These are phyloP conservation scores for Cyanidioschyzon merolae DNA, from an alignment of 23 red algal genomes.

Conservation along the genomic window DNA sequence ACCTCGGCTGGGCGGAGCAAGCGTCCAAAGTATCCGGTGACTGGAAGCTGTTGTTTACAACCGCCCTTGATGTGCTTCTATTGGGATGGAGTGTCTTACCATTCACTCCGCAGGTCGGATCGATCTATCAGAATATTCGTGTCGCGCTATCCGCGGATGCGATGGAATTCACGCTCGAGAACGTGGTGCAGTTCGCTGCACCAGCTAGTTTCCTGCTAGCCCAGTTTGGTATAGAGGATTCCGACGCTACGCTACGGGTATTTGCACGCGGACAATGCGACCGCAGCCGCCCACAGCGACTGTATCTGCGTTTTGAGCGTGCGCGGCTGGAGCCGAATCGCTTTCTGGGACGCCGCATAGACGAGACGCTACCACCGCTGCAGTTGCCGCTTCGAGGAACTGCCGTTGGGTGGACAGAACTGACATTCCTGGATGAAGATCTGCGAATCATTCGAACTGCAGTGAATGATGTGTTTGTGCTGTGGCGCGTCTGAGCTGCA, in stretches of 20 bases:
- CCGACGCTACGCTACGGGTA: neutral
- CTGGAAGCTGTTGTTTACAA: neutral
- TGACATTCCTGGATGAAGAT: conserved; percentile 1
- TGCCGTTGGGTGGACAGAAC: conserved; percentile 1
- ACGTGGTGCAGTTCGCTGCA: neutral
- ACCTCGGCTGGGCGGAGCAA: neutral
- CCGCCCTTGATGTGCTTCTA: neutral
- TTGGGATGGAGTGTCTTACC: neutral
- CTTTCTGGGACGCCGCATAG: neutral
- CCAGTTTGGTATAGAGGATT: neutral
- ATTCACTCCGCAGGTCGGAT: neutral
- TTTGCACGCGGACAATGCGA: neutral
- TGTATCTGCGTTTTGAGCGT: neutral
- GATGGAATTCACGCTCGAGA: neutral
- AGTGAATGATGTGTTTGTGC: neutral
- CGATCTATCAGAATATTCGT: conserved; percentile 13
- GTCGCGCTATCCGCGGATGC: neutral
- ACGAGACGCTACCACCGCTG: neutral
- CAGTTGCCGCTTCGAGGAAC: neutral
- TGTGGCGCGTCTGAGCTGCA: neutral
- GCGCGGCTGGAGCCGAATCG: neutral
- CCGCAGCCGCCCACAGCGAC: neutral
- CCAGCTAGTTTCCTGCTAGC: neutral
- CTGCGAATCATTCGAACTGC: conserved; percentile 2
- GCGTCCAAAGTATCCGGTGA: neutral